phyloP scores from a whole-genome alignment of 768 basidiomycete genomes.

The Leccinum imitatum region DNA sequence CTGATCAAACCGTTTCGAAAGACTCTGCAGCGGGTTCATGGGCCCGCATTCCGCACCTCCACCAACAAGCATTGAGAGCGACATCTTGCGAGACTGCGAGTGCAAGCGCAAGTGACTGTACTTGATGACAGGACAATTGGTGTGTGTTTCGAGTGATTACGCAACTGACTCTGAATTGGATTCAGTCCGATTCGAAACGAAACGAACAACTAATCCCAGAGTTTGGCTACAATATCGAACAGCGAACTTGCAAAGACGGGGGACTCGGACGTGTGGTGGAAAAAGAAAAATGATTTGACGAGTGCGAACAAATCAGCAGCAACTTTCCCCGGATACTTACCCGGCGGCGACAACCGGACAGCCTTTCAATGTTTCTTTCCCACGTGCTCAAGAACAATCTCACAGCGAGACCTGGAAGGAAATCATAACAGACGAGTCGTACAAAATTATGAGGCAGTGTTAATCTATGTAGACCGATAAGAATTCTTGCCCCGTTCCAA shows the following conservation, averaged over 20 bases:
- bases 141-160: background rate
- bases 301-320: background rate
- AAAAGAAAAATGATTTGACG: background rate
- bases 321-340: background rate
- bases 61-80: slow-evolving; percentile 74
- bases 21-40: slow-evolving; percentile 74
- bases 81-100: slow-evolving; percentile 41
- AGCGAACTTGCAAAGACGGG: background rate
- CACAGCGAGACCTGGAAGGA: background rate
- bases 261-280: background rate
- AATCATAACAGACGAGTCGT: slow-evolving; percentile 8
- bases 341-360: background rate
- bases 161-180: background rate
- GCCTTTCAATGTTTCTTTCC: slow-evolving; percentile 7
- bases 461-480: slow-evolving; percentile 30
- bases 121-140: background rate
- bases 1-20: slow-evolving; percentile 76
- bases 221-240: background rate
- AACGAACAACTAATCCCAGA: background rate
- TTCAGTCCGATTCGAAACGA: background rate
- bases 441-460: slow-evolving; percentile 26
- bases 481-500: slow-evolving; percentile 22
- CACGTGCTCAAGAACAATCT: slow-evolving; percentile 14
- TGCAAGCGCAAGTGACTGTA: background rate
- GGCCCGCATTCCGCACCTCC: slow-evolving; percentile 78